A percentile compares a stretch with the other conserved stretches of the same genome.
Conservation (phyloP, 208 protist species). For the Crithidia expoeki region DNA sequence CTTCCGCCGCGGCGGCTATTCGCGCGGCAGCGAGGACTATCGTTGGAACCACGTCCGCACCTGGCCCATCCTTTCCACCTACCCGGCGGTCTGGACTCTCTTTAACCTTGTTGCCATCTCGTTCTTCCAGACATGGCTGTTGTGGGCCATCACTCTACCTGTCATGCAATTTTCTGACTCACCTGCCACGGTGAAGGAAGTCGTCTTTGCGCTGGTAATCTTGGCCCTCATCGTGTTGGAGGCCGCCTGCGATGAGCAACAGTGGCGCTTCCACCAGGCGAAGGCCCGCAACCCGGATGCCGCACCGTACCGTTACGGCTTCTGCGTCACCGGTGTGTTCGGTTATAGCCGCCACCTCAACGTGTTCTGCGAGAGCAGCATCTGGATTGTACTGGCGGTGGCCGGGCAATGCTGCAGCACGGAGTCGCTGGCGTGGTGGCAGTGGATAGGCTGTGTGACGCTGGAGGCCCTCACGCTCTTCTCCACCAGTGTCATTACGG, state of each 20-base stretch:
- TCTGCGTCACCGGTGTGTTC: slow-evolving; percentile 76
- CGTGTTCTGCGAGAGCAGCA: slow-evolving; percentile 65
- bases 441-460: slow-evolving; percentile 45
- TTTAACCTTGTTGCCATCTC: slow-evolving; percentile 77
- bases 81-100: slow-evolving; percentile 51
- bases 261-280: slow-evolving; percentile 67
- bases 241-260: slow-evolving; percentile 70
- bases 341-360: slow-evolving; percentile 81
- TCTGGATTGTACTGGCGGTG: slow-evolving; percentile 66
- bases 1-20: slow-evolving; percentile 72
- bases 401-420: slow-evolving; percentile 35
- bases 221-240: slow-evolving; percentile 54
- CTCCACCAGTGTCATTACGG: slow-evolving; percentile 65
- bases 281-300: slow-evolving; percentile 33
- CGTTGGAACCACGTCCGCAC: slow-evolving; percentile 71
- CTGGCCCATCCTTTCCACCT: slow-evolving; percentile 37
- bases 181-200: slow-evolving; percentile 34
- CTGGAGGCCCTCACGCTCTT: slow-evolving; percentile 49
- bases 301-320: slow-evolving; percentile 47
- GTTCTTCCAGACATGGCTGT: slow-evolving; percentile 64
- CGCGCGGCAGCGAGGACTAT: slow-evolving; percentile 73
- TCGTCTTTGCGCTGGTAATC: slow-evolving; percentile 36
- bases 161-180: slow-evolving; percentile 46
- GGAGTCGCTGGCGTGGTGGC: slow-evolving; percentile 40
- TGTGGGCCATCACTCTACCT: slow-evolving; percentile 80